Percentiles rank a stretch among this genome's conserved stretches.
Evolutionary conservation across 768 basidiomycete species (phyloP).

Genomic region (Collybia sordida): DNA sequence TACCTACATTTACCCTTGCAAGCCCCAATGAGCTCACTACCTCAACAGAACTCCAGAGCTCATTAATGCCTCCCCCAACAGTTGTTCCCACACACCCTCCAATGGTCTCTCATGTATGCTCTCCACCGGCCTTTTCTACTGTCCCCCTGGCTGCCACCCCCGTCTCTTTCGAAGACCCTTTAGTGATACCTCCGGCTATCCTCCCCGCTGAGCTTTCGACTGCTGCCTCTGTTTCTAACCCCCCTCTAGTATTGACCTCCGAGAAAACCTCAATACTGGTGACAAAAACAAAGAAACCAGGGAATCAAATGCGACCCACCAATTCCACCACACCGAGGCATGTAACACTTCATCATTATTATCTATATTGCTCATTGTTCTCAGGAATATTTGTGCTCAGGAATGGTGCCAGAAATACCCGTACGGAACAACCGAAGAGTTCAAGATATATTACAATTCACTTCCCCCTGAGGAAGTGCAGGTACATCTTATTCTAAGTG

Average conservation of each 20-base stretch:
- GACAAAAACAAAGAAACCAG: background rate
- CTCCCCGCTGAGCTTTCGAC: background rate
- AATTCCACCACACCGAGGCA: background rate
- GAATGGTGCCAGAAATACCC: constrained; percentile 1
- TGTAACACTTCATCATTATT: background rate
- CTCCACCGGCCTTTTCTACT: too few species aligned
- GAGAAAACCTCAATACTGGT: background rate
- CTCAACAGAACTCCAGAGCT: too few species aligned
- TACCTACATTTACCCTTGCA: too few species aligned
- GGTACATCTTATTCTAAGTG: too few species aligned
- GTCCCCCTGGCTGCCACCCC: too few species aligned
- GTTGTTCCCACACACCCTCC: too few species aligned
- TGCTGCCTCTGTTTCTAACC: background rate
- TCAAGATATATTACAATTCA: background rate
- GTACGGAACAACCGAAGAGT: background rate
- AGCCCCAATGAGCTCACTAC: too few species aligned
- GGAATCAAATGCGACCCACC: constrained; percentile 1
- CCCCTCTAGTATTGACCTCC: background rate
- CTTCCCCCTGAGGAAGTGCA: background rate
- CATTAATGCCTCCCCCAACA: too few species aligned
- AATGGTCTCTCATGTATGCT: too few species aligned
- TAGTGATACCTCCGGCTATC: too few species aligned
- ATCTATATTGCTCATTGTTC: background rate
- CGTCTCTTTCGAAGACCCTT: too few species aligned
- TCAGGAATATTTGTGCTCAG: constrained; percentile 1